Base-by-base conservation (phyloP, 2,329 filamentous ascomycete species). In the Diaporthe helianthi region DNA sequence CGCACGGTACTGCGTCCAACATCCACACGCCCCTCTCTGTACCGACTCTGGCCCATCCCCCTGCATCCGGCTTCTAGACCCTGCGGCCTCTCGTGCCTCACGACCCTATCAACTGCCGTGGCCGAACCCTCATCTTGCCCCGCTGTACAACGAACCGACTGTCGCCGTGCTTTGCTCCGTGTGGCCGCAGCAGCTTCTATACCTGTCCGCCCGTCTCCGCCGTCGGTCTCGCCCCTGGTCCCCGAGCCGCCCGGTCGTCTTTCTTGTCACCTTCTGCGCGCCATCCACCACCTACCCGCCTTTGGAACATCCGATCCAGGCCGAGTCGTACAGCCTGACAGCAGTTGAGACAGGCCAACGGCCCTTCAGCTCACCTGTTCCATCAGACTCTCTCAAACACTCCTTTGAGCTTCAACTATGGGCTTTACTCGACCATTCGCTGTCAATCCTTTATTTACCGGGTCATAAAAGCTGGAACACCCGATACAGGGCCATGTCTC, bases 401-500 rank as follows among this genome's bases (percentile, higher is more conserved):
- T 47, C 53, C 22, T 55, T 69, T 55, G 63, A 67, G 55, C 54
- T 26, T 47, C 54, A 65, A 72, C 46, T 68, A 72, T 72, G 71
- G 53, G 68, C 69, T 67, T 70, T 63, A 54, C 52, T 51, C 61
- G 58, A 26, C 67, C 69, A 47, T 71, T 66, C 49, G 61, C 65
- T 55, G 38, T 55, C 71, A 68, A 63, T 66, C 46, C 69, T 36
- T 65, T 63, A 44, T 72, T 71, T 65, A 60, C 73, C 66, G 67
- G 60, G 51, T 72, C 68, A 68, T 71, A 71, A 71, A 65, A 53
- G 73, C 69, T 54, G 67, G 69, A 65, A 65, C 51, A 66, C 68
- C 31, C 13, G 24, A 36, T 44, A 36, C 58, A 49, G 53, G 70
- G 71, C 65, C 68, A 72, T 72, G 71, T 67, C 65, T 69, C 64